Conservation (phyloP, 139 green algal species). For the Edaphochlamys debaryana region DNA sequence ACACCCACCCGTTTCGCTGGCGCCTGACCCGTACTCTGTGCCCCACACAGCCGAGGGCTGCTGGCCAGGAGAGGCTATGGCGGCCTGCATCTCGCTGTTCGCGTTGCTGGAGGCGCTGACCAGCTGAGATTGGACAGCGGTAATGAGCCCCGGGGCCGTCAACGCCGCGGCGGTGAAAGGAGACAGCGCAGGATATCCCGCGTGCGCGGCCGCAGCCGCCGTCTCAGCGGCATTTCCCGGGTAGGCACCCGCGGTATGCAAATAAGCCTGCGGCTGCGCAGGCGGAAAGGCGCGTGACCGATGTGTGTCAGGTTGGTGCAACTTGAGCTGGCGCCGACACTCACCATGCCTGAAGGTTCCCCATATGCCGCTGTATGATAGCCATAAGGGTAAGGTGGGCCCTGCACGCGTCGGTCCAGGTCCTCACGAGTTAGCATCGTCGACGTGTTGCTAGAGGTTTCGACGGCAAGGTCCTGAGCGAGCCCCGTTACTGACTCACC, state of each 20-base stretch:
- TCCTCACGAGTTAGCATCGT: no score
- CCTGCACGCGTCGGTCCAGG: not conserved
- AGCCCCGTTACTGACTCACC: not conserved
- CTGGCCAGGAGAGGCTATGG: not conserved
- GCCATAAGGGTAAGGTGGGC: not conserved
- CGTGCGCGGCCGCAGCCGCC: not conserved
- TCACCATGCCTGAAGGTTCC: no score
- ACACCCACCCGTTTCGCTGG: not conserved
- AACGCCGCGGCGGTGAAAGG: not conserved
- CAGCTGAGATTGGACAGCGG: conserved; percentile 11
- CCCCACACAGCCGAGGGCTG: not conserved
- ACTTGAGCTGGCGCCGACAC: not conserved
- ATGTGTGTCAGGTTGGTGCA: no score
- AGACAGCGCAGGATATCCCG: not conserved
- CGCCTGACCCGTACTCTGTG: not conserved
- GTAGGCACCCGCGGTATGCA: not conserved
- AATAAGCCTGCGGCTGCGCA: not conserved
- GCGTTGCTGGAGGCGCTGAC: conserved; percentile 11
- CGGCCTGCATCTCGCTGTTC: conserved; percentile 3
- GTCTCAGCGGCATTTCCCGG: not conserved
- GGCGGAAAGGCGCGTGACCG: not conserved
- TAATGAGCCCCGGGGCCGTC: not conserved
- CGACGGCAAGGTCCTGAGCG: no score
- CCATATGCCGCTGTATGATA: not conserved
- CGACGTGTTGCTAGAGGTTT: no score